These are phyloP conservation scores for Pistacia vera DNA, from an alignment of 345 rosid genomes.

Conservation along the genomic window DNA sequence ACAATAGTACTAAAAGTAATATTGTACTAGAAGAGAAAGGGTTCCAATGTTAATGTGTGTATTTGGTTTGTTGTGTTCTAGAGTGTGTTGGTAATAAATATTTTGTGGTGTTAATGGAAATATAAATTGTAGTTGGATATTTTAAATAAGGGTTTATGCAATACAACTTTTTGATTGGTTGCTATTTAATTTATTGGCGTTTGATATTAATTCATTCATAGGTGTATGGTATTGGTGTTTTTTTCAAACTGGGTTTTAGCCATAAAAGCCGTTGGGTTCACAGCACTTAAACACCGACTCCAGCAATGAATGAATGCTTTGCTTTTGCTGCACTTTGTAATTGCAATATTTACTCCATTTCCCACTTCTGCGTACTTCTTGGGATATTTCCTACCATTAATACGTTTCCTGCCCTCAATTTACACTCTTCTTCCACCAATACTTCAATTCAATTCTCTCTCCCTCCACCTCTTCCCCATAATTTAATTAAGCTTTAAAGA, in stretches of 20 bases:
- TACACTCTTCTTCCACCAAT: constrained; percentile 54
- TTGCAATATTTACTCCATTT: constrained; percentile 47
- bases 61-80: constrained; percentile 14
- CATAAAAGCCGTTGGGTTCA: constrained; percentile 49
- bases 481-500: constrained; percentile 75
- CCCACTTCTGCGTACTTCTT: constrained; percentile 31
- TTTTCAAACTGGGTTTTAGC: constrained; percentile 35
- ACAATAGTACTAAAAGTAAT: no score
- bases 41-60: not conserved
- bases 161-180: constrained; percentile 45
- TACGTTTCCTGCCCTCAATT: constrained; percentile 60
- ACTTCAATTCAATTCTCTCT: constrained; percentile 51
- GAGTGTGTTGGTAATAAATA: constrained; percentile 43
- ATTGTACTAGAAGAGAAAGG: not conserved
- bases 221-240: constrained; percentile 24
- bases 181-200: constrained; percentile 66
- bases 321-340: constrained; percentile 33
- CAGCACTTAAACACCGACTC: constrained; percentile 35
- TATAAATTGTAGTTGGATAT: constrained; percentile 28
- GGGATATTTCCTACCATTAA: constrained; percentile 48
- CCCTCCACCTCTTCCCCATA: constrained; percentile 63
- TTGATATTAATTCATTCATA: constrained; percentile 50
- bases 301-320: constrained; percentile 49
- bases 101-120: constrained; percentile 26
- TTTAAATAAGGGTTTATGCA: constrained; percentile 29